phyloP scores from a whole-genome alignment of 2,329 filamentous ascomycete species.

The Rhexocercosporidium sp. region DNA sequence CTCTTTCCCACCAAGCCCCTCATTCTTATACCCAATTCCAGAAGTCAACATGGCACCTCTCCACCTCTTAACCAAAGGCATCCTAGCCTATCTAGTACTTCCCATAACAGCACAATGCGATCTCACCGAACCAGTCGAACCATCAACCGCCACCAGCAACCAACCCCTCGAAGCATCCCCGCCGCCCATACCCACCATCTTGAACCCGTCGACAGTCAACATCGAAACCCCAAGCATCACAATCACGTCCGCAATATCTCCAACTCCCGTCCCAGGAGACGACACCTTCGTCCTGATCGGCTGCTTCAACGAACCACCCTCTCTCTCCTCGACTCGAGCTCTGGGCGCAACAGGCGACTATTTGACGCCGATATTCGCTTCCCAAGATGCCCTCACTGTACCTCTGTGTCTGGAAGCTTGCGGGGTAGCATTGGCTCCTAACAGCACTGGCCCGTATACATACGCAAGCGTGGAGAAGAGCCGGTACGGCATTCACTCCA shows the following conservation, averaged over 20 bases:
- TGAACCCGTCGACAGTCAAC: not conserved
- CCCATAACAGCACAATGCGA: not conserved
- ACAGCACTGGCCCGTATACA: slow-evolving; percentile 18
- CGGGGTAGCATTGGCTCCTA: slow-evolving; percentile 3
- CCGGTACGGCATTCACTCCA: slow-evolving; percentile 14
- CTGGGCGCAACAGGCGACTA: slow-evolving; percentile 23
- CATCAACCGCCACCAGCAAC: not conserved
- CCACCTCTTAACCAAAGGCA: not conserved
- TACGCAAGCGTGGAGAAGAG: slow-evolving; percentile 29
- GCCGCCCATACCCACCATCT: not conserved
- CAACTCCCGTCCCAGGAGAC: slow-evolving; percentile 2
- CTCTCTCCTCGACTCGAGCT: slow-evolving; percentile 8
- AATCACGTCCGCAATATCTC: not conserved
- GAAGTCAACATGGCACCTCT: not conserved
- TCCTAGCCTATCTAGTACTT: not conserved
- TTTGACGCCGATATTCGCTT: slow-evolving; percentile 17
- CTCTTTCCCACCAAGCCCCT: not conserved
- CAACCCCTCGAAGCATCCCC: not conserved
- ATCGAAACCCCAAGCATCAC: not conserved
- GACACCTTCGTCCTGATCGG: slow-evolving; percentile 21
- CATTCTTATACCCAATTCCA: not conserved
- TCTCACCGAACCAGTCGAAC: not conserved
- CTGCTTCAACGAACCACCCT: slow-evolving; percentile 29
- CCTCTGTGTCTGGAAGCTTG: slow-evolving; percentile 28
- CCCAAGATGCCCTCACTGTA: slow-evolving; percentile 22